Conservation (phyloP, 2,329 filamentous ascomycete species). For the Aspergillus pseudonomiae region DNA sequence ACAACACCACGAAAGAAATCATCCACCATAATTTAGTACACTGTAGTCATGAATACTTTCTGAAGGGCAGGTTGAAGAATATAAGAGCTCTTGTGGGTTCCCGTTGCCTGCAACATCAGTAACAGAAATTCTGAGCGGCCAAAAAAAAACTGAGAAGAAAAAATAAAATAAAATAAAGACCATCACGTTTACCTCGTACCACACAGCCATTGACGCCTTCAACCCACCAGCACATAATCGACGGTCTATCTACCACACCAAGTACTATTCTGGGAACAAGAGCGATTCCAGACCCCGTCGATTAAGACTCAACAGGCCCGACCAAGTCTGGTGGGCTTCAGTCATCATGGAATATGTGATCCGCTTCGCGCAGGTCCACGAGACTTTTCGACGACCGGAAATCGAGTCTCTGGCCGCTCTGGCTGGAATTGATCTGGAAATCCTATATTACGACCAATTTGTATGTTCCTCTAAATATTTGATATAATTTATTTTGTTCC, state of each 20-base stretch:
- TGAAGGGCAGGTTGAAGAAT: neutral
- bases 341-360: constrained; percentile 75
- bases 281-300: neutral
- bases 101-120: neutral
- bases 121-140: neutral
- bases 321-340: neutral
- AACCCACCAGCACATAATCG: neutral
- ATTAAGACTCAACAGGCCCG: neutral
- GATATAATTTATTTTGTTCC: constrained; percentile 3
- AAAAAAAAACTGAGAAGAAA: neutral
- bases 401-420: constrained; percentile 76
- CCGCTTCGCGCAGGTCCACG: constrained; percentile 85
- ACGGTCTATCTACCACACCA: neutral
- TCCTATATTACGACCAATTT: constrained; percentile 73
- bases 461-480: constrained; percentile 55
- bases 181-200: neutral
- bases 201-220: neutral
- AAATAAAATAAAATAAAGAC: neutral
- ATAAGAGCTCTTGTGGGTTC: neutral
- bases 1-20: neutral
- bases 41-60: neutral
- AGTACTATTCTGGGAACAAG: neutral
- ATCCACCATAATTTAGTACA: neutral
- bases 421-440: constrained; percentile 66
- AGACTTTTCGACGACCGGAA: constrained; percentile 87